Base-by-base conservation (phyloP, 441 rosid species). In the Gossypium davidsonii region DNA sequence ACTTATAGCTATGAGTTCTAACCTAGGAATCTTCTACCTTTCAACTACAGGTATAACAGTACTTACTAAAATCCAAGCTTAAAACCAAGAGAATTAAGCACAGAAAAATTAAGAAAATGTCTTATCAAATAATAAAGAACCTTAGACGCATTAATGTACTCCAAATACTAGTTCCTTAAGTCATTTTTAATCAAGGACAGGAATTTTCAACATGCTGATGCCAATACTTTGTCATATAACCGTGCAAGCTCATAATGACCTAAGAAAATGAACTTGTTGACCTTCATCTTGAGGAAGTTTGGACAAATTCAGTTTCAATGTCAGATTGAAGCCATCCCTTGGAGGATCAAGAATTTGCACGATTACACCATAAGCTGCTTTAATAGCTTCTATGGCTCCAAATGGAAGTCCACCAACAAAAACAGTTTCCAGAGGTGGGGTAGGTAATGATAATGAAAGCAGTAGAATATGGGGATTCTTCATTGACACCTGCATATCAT, bases 341-440 rank as follows among this genome's bases (percentile, higher is more conserved):
- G 98, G 99, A 76, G 98, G 98, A 83, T 95, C 98, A 68, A 95
- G 94, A 67, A 93, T 93, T 79, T 93, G 98, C 57, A 93, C 90
- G 25, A 80, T 83, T 0, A 76, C 85, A 28, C 90, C 95, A 63
- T 93, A 95, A 2, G 95, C 74, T 21, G 91, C 84, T 84, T 95
- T 91, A 70, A 91, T 85, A 51, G 97, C 97, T 85, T 95, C 99
- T 34, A 93, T 84, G 71, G 98, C 97, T 84, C 97, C 98, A 34
- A 82, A 79, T 4, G 99, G 99, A 74, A 93, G 94, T 66, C 99
- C 98, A 46, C 89, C 88, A 34, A 81, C 70, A 74, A 91, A 91
- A 70, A 84, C 81, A 23, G 97, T 86, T 82, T 86, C 91, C 2
- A 90, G 89, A 62, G 98, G 97, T 15, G 98, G 97, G 55, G 87